Conservation (phyloP, 2,329 filamentous ascomycete genomes). For the Ascomycota sp. region DNA sequence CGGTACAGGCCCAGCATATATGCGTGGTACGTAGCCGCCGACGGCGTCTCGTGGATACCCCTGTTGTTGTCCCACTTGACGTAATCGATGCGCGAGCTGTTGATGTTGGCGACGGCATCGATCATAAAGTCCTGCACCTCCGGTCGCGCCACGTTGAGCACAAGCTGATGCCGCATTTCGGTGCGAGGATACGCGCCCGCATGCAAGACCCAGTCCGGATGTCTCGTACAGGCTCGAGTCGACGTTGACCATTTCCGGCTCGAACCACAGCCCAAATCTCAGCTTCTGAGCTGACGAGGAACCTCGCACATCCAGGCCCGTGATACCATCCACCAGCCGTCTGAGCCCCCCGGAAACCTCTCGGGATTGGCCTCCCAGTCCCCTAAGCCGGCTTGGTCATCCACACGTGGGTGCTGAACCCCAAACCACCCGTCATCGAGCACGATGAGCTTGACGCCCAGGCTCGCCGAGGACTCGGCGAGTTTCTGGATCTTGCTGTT, state of each 20-base stretch:
- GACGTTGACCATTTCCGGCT: conserved; percentile 48
- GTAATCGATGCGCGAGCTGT: conserved; percentile 32
- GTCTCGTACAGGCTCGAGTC: conserved; percentile 40
- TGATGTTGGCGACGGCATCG: conserved; percentile 27
- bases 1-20: conserved; percentile 45
- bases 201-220: conserved; percentile 44
- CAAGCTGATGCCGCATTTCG: conserved; percentile 34
- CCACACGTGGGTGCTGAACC: conserved; percentile 31
- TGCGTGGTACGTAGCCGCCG: conserved; percentile 29
- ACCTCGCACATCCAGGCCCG: conserved; percentile 24
- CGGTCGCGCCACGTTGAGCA: conserved; percentile 37
- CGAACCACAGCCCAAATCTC: conserved; percentile 45
- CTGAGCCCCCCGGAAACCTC: conserved; percentile 37
- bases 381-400: conserved; percentile 36
- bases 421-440: conserved; percentile 52
- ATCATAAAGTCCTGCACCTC: conserved; percentile 46
- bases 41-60: conserved; percentile 37
- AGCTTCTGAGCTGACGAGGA: conserved; percentile 23
- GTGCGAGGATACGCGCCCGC: conserved; percentile 35
- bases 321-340: conserved; percentile 29
- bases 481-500: conserved; percentile 35
- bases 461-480: conserved; percentile 31
- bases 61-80: conserved; percentile 53
- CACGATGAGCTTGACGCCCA: conserved; percentile 43
- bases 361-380: conserved; percentile 40